Evolutionary conservation across 768 basidiomycete genomes (phyloP).

Genomic region (Podaxis rugospora): DNA sequence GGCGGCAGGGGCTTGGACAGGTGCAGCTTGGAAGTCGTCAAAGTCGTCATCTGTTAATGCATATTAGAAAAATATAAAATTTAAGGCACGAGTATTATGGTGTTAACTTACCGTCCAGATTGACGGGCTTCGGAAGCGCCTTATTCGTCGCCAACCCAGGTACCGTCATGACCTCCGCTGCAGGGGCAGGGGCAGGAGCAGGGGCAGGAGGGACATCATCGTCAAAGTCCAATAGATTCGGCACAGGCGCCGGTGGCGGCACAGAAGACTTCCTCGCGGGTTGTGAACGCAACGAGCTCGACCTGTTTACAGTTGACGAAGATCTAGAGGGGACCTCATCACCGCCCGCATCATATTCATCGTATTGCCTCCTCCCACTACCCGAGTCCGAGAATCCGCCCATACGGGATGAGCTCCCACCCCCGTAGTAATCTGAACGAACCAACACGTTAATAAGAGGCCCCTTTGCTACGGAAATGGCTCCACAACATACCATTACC

Average conservation of each 20-base stretch:
- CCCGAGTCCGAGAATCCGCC: constrained; percentile 57
- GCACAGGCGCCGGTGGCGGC: constrained; percentile 41
- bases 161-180: background rate
- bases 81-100: background rate
- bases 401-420: constrained; percentile 28
- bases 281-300: constrained; percentile 19
- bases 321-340: constrained; percentile 54
- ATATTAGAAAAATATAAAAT: background rate
- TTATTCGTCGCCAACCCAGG: constrained; percentile 41
- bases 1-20: constrained; percentile 30
- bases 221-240: constrained; percentile 77
- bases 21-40: constrained; percentile 79
- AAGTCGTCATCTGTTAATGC: constrained; percentile 67
- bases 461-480: too few species aligned
- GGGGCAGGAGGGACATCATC: constrained; percentile 51
- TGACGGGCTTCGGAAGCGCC: constrained; percentile 42
- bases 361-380: constrained; percentile 53
- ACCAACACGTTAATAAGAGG: constrained; percentile 13
- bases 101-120: constrained; percentile 36
- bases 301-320: constrained; percentile 30
- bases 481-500: constrained; percentile 18
- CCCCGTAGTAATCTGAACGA: constrained; percentile 31
- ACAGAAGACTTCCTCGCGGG: constrained; percentile 34
- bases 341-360: constrained; percentile 96
- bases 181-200: constrained; percentile 21